Evolutionary conservation across 805 yeast species (phyloP).

Genomic region (Priceomyces haplophilus): DNA sequence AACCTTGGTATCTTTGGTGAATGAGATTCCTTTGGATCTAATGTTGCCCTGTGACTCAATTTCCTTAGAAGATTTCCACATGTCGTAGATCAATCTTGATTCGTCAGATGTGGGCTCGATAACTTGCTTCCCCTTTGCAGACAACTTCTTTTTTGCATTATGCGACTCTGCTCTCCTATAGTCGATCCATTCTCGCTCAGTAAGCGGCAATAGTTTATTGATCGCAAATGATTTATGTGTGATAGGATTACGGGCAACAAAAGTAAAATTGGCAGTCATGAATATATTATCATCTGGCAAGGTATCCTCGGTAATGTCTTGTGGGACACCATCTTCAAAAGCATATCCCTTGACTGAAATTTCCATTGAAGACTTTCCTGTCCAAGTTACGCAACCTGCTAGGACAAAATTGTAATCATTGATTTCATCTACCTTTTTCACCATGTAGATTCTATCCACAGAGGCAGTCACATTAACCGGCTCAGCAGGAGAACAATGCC

Average conservation of each 20-base stretch:
- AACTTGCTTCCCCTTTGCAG: slow-evolving; percentile 62
- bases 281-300: slow-evolving; percentile 69
- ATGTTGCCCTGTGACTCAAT: slow-evolving; percentile 28
- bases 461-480: slow-evolving; percentile 96
- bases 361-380: slow-evolving; percentile 95
- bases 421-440: slow-evolving; percentile 78
- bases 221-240: slow-evolving; percentile 89
- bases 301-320: slow-evolving; percentile 50
- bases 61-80: slow-evolving; percentile 53
- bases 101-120: slow-evolving; percentile 68
- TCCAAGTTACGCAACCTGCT: slow-evolving; percentile 92
- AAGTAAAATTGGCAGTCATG: slow-evolving; percentile 87
- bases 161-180: slow-evolving; percentile 86
- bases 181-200: slow-evolving; percentile 76
- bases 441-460: slow-evolving; percentile 86
- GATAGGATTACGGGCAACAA: slow-evolving; percentile 91
- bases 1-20: slow-evolving; percentile 70
- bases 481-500: slow-evolving; percentile 92
- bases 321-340: slow-evolving; percentile 54
- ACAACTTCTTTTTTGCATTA: slow-evolving; percentile 79
- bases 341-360: slow-evolving; percentile 87
- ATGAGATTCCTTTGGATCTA: slow-evolving; percentile 50
- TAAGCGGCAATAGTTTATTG: slow-evolving; percentile 71
- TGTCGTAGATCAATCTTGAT: slow-evolving; percentile 66
- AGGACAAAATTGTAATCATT: slow-evolving; percentile 70